phyloP scores from a whole-genome alignment of 2,329 filamentous ascomycete species.

The Lasiodiplodia hormozganensis region DNA sequence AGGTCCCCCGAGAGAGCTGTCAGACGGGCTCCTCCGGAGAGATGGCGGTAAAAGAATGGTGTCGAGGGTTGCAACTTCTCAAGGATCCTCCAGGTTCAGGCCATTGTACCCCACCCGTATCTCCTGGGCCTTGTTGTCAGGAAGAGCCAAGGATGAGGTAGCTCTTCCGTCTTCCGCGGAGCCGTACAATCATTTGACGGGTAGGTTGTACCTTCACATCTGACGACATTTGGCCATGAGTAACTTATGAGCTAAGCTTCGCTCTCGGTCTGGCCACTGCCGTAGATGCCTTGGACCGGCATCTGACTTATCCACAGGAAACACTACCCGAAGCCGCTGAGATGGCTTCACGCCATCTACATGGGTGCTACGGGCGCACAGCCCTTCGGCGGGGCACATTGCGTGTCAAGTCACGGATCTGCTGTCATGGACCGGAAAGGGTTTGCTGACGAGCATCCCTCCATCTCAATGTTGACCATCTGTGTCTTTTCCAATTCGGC shows the following conservation, averaged over 20 bases:
- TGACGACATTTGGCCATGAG: not conserved
- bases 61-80: not conserved
- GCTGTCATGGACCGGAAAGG: not conserved
- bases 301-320: not conserved
- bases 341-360: not conserved
- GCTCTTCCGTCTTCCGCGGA: not conserved
- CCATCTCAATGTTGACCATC: not conserved
- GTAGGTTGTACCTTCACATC: not conserved
- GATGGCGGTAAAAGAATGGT: conserved; percentile 11
- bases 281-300: not conserved
- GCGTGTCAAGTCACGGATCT: not conserved
- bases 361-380: not conserved
- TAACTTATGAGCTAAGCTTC: conserved; percentile 20
- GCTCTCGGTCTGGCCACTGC: not conserved
- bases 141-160: not conserved
- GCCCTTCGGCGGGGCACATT: not conserved
- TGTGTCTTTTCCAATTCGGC: not conserved
- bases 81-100: not conserved
- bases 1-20: conserved; percentile 3
- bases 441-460: not conserved
- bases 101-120: not conserved
- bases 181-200: not conserved
- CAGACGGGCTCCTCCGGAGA: not conserved
- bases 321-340: not conserved
- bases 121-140: not conserved